A percentile compares a stretch with the other conserved stretches of the same genome.
Conservation (phyloP, 495 filamentous ascomycete genomes). For the Neurospora sublineolata region DNA sequence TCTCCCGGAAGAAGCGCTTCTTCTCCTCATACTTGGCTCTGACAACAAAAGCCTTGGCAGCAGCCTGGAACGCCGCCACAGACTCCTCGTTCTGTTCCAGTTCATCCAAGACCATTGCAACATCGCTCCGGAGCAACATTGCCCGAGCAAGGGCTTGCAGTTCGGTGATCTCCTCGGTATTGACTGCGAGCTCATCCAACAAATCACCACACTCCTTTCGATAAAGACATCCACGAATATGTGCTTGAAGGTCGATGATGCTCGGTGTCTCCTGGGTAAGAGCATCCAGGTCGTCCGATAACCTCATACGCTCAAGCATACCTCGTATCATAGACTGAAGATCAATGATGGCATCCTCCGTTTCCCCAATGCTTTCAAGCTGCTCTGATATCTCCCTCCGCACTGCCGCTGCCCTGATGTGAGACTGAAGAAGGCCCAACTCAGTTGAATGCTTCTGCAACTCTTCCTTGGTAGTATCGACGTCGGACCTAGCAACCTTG, state of each 20-base stretch:
- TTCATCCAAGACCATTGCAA: conserved; percentile 58
- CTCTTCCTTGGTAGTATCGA: conserved; percentile 26
- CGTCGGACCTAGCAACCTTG: conserved; percentile 31
- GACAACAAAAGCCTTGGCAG: conserved; percentile 61
- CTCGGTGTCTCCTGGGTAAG: conserved; percentile 46
- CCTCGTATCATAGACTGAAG: conserved; percentile 40
- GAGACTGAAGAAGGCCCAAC: conserved; percentile 27
- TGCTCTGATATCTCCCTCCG: conserved; percentile 35
- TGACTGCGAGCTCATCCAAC: conserved; percentile 45
- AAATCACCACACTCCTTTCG: conserved; percentile 41
- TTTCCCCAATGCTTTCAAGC: conserved; percentile 27
- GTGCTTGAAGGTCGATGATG: conserved; percentile 59
- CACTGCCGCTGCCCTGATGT: conserved; percentile 36
- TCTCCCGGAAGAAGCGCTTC: conserved; percentile 77
- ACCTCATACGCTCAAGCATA: conserved; percentile 38
- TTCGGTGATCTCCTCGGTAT: conserved; percentile 45
- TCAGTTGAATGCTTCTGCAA: conserved; percentile 25
- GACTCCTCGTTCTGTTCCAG: conserved; percentile 72
- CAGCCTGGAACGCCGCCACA: conserved; percentile 63
- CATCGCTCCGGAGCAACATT: conserved; percentile 60
- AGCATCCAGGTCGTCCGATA: conserved; percentile 40
- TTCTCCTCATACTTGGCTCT: conserved; percentile 70
- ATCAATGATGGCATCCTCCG: conserved; percentile 31
- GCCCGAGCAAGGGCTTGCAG: conserved; percentile 69
- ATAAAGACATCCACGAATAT: conserved; percentile 50